These are phyloP conservation scores for Venturia effusa DNA, from an alignment of 2,329 filamentous ascomycete genomes.

Conservation along the genomic window DNA sequence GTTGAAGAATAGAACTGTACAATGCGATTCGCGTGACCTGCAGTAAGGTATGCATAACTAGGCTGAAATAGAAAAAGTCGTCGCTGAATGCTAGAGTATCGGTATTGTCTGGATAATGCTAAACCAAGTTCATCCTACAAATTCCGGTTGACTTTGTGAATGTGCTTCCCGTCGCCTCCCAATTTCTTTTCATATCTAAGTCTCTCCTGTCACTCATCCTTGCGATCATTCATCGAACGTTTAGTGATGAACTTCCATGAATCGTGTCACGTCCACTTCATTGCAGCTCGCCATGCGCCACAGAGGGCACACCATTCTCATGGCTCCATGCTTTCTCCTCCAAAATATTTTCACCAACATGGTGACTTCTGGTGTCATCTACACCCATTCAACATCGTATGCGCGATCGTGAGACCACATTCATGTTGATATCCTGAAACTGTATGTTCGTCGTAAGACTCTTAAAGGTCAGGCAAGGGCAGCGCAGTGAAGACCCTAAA, in stretches of 20 bases:
- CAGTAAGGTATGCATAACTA: no score
- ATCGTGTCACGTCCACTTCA: not conserved
- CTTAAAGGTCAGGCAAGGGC: not conserved
- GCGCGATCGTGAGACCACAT: not conserved
- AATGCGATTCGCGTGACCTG: no score
- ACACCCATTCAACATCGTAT: not conserved
- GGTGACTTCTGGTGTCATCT: not conserved
- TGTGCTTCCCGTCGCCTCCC: no score
- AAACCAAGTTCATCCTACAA: no score
- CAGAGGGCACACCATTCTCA: not conserved
- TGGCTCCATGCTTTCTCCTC: no score
- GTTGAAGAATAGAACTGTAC: no score
- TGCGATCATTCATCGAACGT: not conserved
- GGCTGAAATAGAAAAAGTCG: no score
- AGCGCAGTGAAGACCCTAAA: not conserved
- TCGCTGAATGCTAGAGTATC: no score
- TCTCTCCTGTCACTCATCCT: not conserved
- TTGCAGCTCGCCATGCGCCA: not conserved
- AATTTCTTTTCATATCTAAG: no score
- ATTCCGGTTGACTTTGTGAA: no score
- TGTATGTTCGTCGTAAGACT: not conserved
- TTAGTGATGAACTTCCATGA: not conserved
- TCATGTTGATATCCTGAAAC: not conserved
- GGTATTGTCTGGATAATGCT: no score
- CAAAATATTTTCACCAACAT: not conserved